Conservation (phyloP, 1,139 yeast species). For the Pichia kudriavzevii region DNA sequence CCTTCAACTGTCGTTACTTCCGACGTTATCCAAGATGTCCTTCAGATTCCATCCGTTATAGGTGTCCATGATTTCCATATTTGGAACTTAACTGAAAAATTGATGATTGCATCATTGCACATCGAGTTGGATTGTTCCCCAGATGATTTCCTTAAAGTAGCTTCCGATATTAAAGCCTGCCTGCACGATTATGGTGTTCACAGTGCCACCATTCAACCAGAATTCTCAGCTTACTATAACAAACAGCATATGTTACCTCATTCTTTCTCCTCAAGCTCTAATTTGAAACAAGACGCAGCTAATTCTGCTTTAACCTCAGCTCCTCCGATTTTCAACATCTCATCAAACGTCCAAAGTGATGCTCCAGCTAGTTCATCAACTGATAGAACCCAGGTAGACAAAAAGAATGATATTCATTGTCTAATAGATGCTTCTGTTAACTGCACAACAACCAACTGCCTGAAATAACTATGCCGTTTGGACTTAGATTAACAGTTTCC, state of each 20-base stretch:
- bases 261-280: slow-evolving; percentile 16
- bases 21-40: slow-evolving; percentile 60
- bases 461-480: slow-evolving; percentile 15
- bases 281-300: background rate
- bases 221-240: slow-evolving; percentile 38
- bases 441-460: slow-evolving; percentile 37
- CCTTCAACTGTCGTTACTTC: slow-evolving; percentile 77
- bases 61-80: slow-evolving; percentile 93
- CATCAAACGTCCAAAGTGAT: background rate
- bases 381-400: slow-evolving; percentile 14
- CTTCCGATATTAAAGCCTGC: slow-evolving; percentile 68
- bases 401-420: slow-evolving; percentile 27
- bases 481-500: slow-evolving; percentile 20
- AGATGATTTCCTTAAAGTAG: slow-evolving; percentile 62
- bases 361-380: background rate
- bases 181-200: slow-evolving; percentile 83
- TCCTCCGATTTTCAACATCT: slow-evolving; percentile 10
- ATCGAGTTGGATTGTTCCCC: slow-evolving; percentile 62
- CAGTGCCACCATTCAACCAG: slow-evolving; percentile 94
- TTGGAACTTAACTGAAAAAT: slow-evolving; percentile 90
- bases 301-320: slow-evolving; percentile 7
- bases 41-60: slow-evolving; percentile 61
- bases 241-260: slow-evolving; percentile 24
- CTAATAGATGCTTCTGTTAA: slow-evolving; percentile 39
- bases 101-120: slow-evolving; percentile 83